Percentiles rank a stretch among this genome's conserved stretches.
Evolutionary conservation across 305 asterid species (phyloP).

Genomic region (Plantago coronopus): DNA sequence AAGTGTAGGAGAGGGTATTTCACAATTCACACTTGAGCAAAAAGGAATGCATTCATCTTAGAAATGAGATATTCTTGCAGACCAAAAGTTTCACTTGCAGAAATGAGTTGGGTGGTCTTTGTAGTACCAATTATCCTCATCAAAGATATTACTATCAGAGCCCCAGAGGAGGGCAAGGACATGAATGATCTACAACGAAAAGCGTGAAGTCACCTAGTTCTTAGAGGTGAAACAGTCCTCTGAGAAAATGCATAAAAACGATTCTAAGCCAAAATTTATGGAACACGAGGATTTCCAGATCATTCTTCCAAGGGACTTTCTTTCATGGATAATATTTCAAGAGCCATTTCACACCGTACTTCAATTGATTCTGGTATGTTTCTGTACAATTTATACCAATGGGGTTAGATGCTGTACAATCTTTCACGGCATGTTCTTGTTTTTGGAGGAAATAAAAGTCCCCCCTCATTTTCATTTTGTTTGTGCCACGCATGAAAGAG

Average conservation of each 20-base stretch:
- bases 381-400: slow-evolving; percentile 36
- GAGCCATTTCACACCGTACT: slow-evolving; percentile 23
- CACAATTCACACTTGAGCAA: too few species aligned
- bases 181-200: neutral
- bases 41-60: too few species aligned
- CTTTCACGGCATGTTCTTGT: slow-evolving; percentile 20
- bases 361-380: slow-evolving; percentile 25
- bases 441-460: slow-evolving; percentile 19
- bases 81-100: too few species aligned
- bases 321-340: neutral
- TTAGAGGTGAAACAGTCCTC: slow-evolving; percentile 3
- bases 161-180: too few species aligned
- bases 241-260: slow-evolving; percentile 9
- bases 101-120: too few species aligned
- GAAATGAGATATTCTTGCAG: too few species aligned
- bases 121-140: too few species aligned
- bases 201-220: neutral
- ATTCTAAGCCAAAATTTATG: slow-evolving; percentile 31
- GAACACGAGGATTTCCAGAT: slow-evolving; percentile 21
- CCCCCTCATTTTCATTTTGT: slow-evolving; percentile 24
- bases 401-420: slow-evolving; percentile 44
- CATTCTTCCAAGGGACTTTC: slow-evolving; percentile 26
- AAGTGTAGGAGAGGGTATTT: too few species aligned
- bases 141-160: too few species aligned
- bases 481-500: slow-evolving; percentile 10